Conservation (phyloP, 371 early-diverging fungal species). For the Coemansia sp. region DNA sequence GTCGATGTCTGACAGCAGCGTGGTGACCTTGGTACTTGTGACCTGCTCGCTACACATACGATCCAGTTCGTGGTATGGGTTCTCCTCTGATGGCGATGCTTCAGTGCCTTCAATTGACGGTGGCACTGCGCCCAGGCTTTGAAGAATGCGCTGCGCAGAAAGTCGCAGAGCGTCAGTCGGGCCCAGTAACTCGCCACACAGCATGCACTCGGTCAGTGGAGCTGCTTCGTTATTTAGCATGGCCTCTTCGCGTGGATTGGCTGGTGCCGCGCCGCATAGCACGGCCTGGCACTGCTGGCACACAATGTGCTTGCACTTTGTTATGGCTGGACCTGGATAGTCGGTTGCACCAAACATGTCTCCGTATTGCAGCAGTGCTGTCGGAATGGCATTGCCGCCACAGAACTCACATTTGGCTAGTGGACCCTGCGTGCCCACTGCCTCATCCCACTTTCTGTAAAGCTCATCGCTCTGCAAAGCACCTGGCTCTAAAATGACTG, state of each 20-base stretch:
- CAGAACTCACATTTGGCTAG: slow-evolving; percentile 36
- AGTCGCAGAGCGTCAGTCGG: slow-evolving; percentile 16
- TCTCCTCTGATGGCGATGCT: background rate
- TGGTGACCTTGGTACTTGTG: slow-evolving; percentile 36
- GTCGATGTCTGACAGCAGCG: slow-evolving; percentile 34
- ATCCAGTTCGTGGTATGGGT: slow-evolving; percentile 29
- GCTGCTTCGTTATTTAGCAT: slow-evolving; percentile 1
- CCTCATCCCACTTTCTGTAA: slow-evolving; percentile 15
- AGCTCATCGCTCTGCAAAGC: background rate
- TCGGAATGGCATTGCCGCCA: slow-evolving; percentile 18
- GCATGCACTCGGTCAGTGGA: slow-evolving; percentile 32
- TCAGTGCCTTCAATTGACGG: too few species aligned
- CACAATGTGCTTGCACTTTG: slow-evolving; percentile 37
- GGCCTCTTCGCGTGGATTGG: slow-evolving; percentile 12
- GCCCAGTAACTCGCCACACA: slow-evolving; percentile 40
- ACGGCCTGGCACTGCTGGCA: slow-evolving; percentile 34
- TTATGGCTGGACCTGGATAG: slow-evolving; percentile 35
- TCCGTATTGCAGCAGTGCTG: background rate
- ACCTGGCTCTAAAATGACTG: background rate
- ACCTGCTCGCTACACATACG: slow-evolving; percentile 31
- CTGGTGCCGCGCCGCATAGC: slow-evolving; percentile 24
- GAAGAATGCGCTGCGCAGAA: slow-evolving; percentile 14
- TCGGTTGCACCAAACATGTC: slow-evolving; percentile 11
- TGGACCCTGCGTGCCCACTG: slow-evolving; percentile 9
- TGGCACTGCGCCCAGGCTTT: background rate